Conservation (phyloP, 192 early-diverging fungal species). For the Backusella sp. region DNA sequence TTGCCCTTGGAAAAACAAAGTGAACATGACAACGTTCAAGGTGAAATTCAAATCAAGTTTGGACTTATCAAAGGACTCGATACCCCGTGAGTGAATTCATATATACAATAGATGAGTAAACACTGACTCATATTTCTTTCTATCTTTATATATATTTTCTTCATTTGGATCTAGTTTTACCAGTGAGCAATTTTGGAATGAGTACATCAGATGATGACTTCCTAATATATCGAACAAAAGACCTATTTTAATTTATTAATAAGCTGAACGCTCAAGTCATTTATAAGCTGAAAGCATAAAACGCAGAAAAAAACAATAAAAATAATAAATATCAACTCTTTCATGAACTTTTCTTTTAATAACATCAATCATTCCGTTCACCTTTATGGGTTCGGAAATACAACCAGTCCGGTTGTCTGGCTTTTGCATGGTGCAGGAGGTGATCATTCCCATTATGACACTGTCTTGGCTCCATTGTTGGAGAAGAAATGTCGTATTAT, state of each 20-base stretch:
- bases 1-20: constrained; percentile 26
- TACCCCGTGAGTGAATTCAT: neutral
- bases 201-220: neutral
- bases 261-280: neutral
- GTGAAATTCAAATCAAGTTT: constrained; percentile 31
- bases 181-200: neutral
- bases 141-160: neutral
- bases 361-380: neutral
- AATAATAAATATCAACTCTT: neutral
- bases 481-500: constrained; percentile 47
- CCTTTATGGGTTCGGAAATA: neutral
- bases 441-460: constrained; percentile 17
- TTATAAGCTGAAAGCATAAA: neutral
- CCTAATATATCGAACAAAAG: constrained; percentile 17
- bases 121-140: neutral
- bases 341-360: neutral
- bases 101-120: too few species aligned
- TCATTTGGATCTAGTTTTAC: neutral
- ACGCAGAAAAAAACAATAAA: neutral
- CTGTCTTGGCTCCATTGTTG: constrained; percentile 37
- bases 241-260: neutral
- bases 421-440: constrained; percentile 31
- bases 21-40: constrained; percentile 32
- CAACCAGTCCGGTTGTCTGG: neutral
- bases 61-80: constrained; percentile 19